Percentiles rank a stretch among this genome's conserved stretches.
Conservation (phyloP, 768 basidiomycete species). For the Trametes villosa region DNA sequence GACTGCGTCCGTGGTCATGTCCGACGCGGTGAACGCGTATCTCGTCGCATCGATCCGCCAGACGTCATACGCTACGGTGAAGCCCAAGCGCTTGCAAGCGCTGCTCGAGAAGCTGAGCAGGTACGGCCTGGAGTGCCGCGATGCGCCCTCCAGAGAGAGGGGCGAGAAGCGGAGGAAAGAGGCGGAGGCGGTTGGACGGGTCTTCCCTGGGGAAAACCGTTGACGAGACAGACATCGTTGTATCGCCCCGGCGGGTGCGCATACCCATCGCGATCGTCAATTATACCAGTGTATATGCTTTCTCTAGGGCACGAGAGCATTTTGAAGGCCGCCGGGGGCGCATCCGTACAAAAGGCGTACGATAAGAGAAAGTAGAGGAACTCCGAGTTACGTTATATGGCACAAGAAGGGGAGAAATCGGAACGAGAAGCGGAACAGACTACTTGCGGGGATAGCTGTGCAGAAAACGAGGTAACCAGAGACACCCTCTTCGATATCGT, state of each 20-base stretch:
- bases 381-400: conserved; percentile 32
- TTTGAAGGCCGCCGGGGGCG: conserved; percentile 29
- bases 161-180: conserved; percentile 78
- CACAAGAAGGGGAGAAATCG: conserved; percentile 24
- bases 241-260: background rate
- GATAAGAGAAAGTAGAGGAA: conserved; percentile 24
- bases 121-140: conserved; percentile 65
- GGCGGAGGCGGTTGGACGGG: conserved; percentile 74
- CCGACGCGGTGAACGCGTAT: conserved; percentile 78
- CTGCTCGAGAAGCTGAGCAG: conserved; percentile 80
- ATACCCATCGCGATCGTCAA: conserved; percentile 22
- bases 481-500: conserved; percentile 35
- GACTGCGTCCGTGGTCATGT: conserved; percentile 75
- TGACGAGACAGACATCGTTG: background rate
- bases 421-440: conserved; percentile 10
- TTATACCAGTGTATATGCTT: conserved; percentile 33
- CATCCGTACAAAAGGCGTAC: conserved; percentile 22
- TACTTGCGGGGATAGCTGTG: conserved; percentile 23
- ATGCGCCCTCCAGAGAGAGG: conserved; percentile 59
- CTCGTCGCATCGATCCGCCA: conserved; percentile 73
- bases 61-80: conserved; percentile 65
- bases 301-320: conserved; percentile 30
- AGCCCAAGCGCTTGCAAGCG: conserved; percentile 71
- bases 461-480: conserved; percentile 22
- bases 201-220: conserved; percentile 68